Evolutionary conservation across 2,329 filamentous ascomycete genomes (phyloP), one percentile per base, ranked within the genome.

Genomic region (Claviceps purpurea): DNA sequence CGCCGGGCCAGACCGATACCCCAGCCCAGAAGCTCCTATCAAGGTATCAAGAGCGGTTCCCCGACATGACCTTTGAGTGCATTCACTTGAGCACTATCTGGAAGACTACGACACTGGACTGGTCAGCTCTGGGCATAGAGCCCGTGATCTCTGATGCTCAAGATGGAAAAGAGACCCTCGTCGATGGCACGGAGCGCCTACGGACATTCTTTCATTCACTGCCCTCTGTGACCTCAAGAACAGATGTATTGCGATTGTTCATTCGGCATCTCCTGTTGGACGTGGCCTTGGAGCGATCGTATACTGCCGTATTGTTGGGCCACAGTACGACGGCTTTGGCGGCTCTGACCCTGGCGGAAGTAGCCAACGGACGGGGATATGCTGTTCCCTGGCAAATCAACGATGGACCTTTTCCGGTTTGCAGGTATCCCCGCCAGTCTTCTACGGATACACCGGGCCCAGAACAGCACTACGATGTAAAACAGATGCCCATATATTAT

Each of bases 291-390:
- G 65, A 71, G 16, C 69, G 75, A 30, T 69, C 63, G 13, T 93
- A 83, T 64, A 78, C 84, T 56, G 82, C 81, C 13, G 76, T 97
- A 43, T 69, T 97, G 1, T 84, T 93, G 67, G 90, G 87, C 22
- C 84, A 91, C 68, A 94, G 82, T 58, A 95, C 93, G 20, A 96
- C 89, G 5, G 80, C 83, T 16, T 80, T 98, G 34, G 91, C 93
- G 4, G 88, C 91, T 58, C 82, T 88, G 61, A 87, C 89, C 0
- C 78, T 98, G 14, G 76, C 88, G 6, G 88, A 93, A 68, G 89
- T 91, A 2, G 89, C 91, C 24, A 96, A 95, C 68, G 93, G 93
- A 1, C 79, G 91, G 48, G 93, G 91, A 1, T 89, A 85, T 58
- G 81, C 85, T 4, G 70, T 97, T 20, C 87, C 90, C 1, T 91